Conservation (phyloP, 2,329 filamentous ascomycete genomes). For the Rhynchosporium secalis region DNA sequence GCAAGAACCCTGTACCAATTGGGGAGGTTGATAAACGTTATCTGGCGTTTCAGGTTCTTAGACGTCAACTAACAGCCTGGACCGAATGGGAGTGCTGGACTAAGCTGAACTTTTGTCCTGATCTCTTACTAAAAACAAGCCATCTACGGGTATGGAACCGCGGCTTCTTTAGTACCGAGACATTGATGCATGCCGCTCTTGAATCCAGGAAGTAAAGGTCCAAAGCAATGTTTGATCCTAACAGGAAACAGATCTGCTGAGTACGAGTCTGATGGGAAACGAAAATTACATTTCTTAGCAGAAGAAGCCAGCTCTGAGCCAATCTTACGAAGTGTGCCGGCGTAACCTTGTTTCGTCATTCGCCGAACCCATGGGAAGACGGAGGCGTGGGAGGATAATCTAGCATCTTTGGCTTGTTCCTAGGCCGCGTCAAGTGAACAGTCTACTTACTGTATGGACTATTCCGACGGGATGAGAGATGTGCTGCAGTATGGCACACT, state of each 20-base stretch:
- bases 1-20: constrained; percentile 19
- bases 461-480: constrained; percentile 22
- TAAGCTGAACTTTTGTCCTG: constrained; percentile 7
- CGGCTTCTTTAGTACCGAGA: too few species aligned
- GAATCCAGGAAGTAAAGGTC: background rate
- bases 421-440: constrained; percentile 14
- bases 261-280: background rate
- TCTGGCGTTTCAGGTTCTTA: constrained; percentile 25
- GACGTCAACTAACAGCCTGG: constrained; percentile 19
- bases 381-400: background rate
- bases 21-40: constrained; percentile 24
- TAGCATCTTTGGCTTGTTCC: constrained; percentile 19
- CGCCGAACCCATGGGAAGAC: constrained; percentile 6
- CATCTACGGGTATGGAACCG: background rate
- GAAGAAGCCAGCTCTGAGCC: constrained; percentile 9
- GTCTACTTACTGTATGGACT: constrained; percentile 16
- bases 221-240: constrained; percentile 3
- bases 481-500: constrained; percentile 1
- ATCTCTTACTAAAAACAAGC: background rate
- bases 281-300: background rate
- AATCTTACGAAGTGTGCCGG: background rate
- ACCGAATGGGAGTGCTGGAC: background rate
- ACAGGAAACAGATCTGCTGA: background rate
- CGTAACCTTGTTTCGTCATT: constrained; percentile 15
- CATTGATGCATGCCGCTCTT: background rate